Evolutionary conservation across 208 protist species (phyloP), one percentile per base, ranked within the genome.

Genomic region (Acanthamoeba triangularis): DNA sequence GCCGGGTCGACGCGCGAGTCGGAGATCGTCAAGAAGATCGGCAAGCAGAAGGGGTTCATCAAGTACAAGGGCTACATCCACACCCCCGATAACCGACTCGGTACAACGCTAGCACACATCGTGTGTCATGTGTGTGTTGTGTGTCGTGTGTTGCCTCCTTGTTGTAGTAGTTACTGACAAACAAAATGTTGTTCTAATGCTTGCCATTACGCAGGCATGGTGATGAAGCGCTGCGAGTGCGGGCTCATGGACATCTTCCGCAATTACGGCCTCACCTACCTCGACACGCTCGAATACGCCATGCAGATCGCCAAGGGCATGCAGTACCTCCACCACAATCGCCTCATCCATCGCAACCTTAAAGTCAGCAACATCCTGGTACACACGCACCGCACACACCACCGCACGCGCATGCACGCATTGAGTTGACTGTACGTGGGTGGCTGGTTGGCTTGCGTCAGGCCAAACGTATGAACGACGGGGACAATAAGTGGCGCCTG

Each of bases 311-410:
- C 88, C 52, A 33, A 93, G 88, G 54, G 2, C 59, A 93, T 93
- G 37, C 88, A 93, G 61, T 93, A 33, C n/a, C 88, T 93, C 28
- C 88, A 93, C 88, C 88, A 93, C 28, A 93, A 93, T 37, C 59
- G 65, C 25, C 37, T 93, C 37, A 78, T 93, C 44, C 88, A 93
- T 33, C 59, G 88, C 37, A 78, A 72, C 65, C 88, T 93, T 44
- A 93, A 93, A 93, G n/a, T 78, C 65, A 80, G 30, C 61, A 93
- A 93, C 37, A 93, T 93, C 23, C 88, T 93, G 11, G 88, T 93
- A 76, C 88, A 6, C 63, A 69, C 69, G 18, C 54, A 59, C 54
- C 18, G 23, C 54, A 59, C 54, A 7, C 8, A 59, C 54, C 61
- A 33, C 61, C 61, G 10, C 25, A 67, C 61, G 1, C 61, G 18